Evolutionary conservation across 306 rosid genomes (phyloP).

Genomic region (Medicago ruthenica): DNA sequence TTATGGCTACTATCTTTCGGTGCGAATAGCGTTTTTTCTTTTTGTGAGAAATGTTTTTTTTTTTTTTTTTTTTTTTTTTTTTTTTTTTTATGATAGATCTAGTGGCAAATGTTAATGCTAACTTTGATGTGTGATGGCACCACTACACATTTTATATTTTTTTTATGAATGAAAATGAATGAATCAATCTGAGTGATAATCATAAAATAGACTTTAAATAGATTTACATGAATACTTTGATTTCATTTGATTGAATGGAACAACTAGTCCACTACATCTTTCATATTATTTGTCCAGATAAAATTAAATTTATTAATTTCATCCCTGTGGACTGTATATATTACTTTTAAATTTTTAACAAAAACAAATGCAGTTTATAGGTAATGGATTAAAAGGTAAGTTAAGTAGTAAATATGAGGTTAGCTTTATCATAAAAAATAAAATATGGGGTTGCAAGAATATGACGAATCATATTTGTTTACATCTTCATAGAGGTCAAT

Average conservation of each 20-base stretch:
- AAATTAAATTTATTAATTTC: not conserved
- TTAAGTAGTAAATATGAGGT: too few relatives aligned
- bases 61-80: not conserved
- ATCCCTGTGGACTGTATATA: not conserved
- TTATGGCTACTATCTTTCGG: conserved; percentile 26
- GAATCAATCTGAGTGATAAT: not conserved
- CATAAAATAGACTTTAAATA: not conserved
- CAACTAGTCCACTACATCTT: not conserved
- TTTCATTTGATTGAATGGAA: not conserved
- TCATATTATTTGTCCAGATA: not conserved
- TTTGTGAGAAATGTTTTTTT: not conserved
- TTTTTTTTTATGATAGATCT: not conserved
- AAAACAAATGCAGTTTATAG: not conserved
- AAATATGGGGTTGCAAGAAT: too few relatives aligned
- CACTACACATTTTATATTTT: not conserved
- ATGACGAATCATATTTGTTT: too few relatives aligned
- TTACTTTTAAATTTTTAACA: not conserved
- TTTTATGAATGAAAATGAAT: too few relatives aligned
- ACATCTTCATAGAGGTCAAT: too few relatives aligned
- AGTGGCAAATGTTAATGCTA: not conserved
- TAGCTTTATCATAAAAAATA: too few relatives aligned
- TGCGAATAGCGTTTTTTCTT: conserved; percentile 8
- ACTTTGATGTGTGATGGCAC: not conserved
- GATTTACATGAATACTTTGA: not conserved
- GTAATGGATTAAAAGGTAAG: too few relatives aligned